A percentile compares a stretch with the other conserved stretches of the same genome.
These are phyloP conservation scores for Lecanosticta acicola DNA, from an alignment of 2,329 filamentous ascomycete species.

Conservation along the genomic window DNA sequence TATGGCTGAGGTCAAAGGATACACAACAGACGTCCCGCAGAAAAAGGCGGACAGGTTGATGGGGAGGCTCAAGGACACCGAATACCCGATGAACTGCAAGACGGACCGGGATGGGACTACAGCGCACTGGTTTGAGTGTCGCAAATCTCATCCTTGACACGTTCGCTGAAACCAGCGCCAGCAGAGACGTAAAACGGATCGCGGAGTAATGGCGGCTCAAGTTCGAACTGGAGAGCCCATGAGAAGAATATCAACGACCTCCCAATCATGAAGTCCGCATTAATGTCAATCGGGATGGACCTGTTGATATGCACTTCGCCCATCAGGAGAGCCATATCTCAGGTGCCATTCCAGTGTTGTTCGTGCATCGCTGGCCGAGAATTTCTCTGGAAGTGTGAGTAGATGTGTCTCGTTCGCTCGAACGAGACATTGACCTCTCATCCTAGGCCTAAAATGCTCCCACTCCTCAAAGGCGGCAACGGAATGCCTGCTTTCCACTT, in stretches of 20 bases:
- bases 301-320: slow-evolving; percentile 53
- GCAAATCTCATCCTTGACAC: not conserved
- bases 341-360: slow-evolving; percentile 59
- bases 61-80: slow-evolving; percentile 11
- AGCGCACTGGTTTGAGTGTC: slow-evolving; percentile 49
- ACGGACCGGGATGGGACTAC: slow-evolving; percentile 51
- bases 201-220: slow-evolving; percentile 50
- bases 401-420: slow-evolving; percentile 31
- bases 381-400: slow-evolving; percentile 55
- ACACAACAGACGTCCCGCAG: slow-evolving; percentile 14
- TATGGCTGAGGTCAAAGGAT: slow-evolving; percentile 14
- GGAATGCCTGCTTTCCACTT: slow-evolving; percentile 41
- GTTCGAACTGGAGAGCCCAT: slow-evolving; percentile 57
- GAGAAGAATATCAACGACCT: slow-evolving; percentile 54
- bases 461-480: slow-evolving; percentile 14
- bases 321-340: slow-evolving; percentile 49
- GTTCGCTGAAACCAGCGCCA: no score
- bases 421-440: slow-evolving; percentile 51
- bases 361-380: slow-evolving; percentile 63
- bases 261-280: slow-evolving; percentile 52
- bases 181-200: slow-evolving; percentile 53
- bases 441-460: not conserved
- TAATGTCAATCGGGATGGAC: slow-evolving; percentile 33
- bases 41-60: slow-evolving; percentile 12
- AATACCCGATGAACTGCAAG: slow-evolving; percentile 18